phyloP scores from a whole-genome alignment of 164 flowering plant genomes.

The Aristolochia fimbriata region DNA sequence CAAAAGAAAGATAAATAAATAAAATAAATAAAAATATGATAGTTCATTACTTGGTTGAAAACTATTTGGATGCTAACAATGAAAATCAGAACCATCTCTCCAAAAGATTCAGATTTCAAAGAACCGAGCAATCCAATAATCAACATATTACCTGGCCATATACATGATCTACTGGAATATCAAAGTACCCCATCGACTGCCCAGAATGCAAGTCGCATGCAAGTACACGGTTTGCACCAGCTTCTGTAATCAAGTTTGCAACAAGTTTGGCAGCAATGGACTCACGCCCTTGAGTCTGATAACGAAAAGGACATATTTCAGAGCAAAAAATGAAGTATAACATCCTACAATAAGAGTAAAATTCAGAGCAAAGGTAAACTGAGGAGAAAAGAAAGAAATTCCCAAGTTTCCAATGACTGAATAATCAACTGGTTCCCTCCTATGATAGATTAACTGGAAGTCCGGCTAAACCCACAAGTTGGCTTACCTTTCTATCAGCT shows the following conservation, averaged over 20 bases:
- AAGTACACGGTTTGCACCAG: conserved; percentile 95
- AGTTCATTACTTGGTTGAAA: too few relatives aligned
- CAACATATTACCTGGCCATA: conserved; percentile 64
- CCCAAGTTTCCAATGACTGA: too few relatives aligned
- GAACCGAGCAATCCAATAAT: neutral
- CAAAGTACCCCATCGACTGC: conserved; percentile 98
- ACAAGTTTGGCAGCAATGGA: conserved; percentile 99
- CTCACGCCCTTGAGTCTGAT: conserved; percentile 98
- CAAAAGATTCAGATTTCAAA: too few relatives aligned
- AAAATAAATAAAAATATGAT: too few relatives aligned
- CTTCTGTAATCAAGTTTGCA: conserved; percentile 90
- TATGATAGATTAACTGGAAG: too few relatives aligned
- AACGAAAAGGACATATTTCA: neutral
- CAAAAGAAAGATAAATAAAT: conserved; percentile 6
- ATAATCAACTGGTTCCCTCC: too few relatives aligned
- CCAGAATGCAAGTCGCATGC: conserved; percentile 99
- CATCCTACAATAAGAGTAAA: too few relatives aligned
- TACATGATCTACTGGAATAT: conserved; percentile 96
- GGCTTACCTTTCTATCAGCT: conserved; percentile 90
- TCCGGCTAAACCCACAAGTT: neutral
- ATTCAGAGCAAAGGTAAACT: too few relatives aligned
- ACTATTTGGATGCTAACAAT: too few relatives aligned
- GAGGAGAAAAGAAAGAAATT: too few relatives aligned
- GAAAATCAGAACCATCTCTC: too few relatives aligned
- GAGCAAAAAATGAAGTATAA: too few relatives aligned